Base-by-base conservation (phyloP, 176 grass and related monocot species). In the Bonia amplexicaulis region DNA sequence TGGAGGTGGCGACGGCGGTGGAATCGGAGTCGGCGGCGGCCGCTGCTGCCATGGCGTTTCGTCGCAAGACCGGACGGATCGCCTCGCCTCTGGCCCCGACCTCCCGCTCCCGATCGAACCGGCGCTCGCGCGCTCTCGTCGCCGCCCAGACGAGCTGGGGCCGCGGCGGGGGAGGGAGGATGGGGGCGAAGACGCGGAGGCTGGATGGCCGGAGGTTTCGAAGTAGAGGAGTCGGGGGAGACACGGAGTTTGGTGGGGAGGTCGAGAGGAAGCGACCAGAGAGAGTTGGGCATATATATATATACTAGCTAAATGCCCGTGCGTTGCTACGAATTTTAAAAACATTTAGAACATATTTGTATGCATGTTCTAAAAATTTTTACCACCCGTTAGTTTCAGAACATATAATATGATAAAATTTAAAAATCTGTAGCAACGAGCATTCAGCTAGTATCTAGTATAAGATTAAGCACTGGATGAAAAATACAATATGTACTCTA, bases 31-130 rank as follows among this genome's bases (percentile, higher is more conserved):
- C 84, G 74, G 84, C 49, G 51, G 26, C 64, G 19, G 52, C 51
- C 16, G 77, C 88, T 22, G 82, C 79, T 26, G 82, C 73, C 89
- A 90, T 87, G 80, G 51, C 42, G 84, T 62, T 11, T 85, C 23
- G 68, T 41, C 44, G 81, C 2, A 59, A 74, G 60, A 26, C 19
- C 55, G 27, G 71, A 76, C 0, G 31, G 82, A 71, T 69, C 48
- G 68, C 69, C 46, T 84, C 37, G 27, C 57, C 20, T 5, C 55
- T 22, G n/a, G 22, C 25, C 16, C 74, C 37, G 66, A 14, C 12
- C 57, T 46, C 37, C 45, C 14, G 26, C 62, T 76, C 52, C 29
- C 76, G 70, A 78, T 73, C 73, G 59, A 74, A 82, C 33, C 73
- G 73, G 73, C 39, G 37, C n/a, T 29, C 20, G 14, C 6, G 68